Base-by-base conservation (phyloP, 2,329 filamentous ascomycete genomes). In the Cordyceps farinosa region DNA sequence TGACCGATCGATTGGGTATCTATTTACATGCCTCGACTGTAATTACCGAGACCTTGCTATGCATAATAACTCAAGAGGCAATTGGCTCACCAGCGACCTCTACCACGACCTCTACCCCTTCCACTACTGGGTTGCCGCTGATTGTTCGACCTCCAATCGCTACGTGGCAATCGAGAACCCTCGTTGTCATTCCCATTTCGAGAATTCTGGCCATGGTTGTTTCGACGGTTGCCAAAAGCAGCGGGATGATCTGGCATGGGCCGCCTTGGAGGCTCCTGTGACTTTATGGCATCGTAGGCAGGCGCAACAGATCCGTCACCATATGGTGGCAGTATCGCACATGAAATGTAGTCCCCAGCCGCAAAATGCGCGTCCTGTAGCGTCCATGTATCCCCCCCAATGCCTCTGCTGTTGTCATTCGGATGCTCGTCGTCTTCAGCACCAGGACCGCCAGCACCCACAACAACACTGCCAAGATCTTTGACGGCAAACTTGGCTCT, bases 271-370 rank as follows among this genome's bases (percentile, higher is more conserved):
- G 44, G 32, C 42, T 44, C 22, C 29, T 56, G 52, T 10, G 44
- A 40, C 7, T 53, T 50, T 2, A n/a, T 56, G 32, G 60, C 60
- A 45, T 56, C 52, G 42, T 62, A 79, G n/a, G 83, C 79, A 10
- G 90, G 86, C 50, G 88, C 87, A 45, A 96, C 87, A 38, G 84
- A 85, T 0, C 92, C 92, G 72, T 94, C 89, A 38, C 85, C 79
- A 32, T 90, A 78, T 1, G 91, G 91, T 48, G 91, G 88, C 62
- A 94, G 79, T 65, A 97, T 87, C 5, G 91, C 90, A 73, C 91
- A 94, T 64, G 89, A 89, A 47, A 98, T 82, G 72, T 90, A 96
- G 75, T 98, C 94, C 0, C 94, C 94, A 66, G 95, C 89, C 11
- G 97, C 89, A 70, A 97, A 96, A 29, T 89, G 85, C 40, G 85